Conservation (phyloP, 176 grass and related monocot genomes). For the Panicum miliaceum region DNA sequence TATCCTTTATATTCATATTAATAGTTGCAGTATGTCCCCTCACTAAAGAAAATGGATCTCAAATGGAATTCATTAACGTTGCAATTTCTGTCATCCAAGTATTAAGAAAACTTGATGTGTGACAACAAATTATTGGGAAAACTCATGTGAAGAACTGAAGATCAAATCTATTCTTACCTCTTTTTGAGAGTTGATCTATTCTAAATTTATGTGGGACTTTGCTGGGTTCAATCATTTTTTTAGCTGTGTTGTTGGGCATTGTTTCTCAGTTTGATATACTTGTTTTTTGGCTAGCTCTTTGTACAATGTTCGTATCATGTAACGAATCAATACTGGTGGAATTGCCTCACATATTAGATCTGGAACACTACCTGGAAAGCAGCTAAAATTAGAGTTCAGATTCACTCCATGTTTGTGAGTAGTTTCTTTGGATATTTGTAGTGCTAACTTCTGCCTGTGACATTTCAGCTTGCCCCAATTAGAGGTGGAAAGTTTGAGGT, state of each 20-base stretch:
- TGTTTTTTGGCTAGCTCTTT: not conserved
- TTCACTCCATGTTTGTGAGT: slow-evolving; percentile 4
- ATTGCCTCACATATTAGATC: not conserved
- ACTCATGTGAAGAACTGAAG: not conserved
- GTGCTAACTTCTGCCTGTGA: slow-evolving; percentile 14
- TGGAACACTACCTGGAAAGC: not conserved
- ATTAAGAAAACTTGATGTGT: not conserved
- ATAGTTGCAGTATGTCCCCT: not conserved
- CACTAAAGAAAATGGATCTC: not conserved
- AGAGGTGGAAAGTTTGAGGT: slow-evolving; percentile 67
- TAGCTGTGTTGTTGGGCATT: not conserved
- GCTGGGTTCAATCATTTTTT: not conserved
- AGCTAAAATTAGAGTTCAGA: not conserved
- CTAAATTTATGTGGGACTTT: not conserved
- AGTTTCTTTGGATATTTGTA: not conserved
- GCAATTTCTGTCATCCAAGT: not conserved
- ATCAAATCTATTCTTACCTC: not conserved
- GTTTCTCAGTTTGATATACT: not conserved
- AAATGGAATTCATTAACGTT: not conserved
- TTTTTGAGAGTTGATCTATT: not conserved
- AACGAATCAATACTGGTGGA: not conserved
- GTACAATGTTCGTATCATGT: not conserved
- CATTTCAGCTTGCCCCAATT: slow-evolving; percentile 52
- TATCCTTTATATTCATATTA: not conserved
- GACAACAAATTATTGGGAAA: not conserved